Evolutionary conservation across 2,329 filamentous ascomycete species (phyloP).

Genomic region (Exophiala lecanii-corni): DNA sequence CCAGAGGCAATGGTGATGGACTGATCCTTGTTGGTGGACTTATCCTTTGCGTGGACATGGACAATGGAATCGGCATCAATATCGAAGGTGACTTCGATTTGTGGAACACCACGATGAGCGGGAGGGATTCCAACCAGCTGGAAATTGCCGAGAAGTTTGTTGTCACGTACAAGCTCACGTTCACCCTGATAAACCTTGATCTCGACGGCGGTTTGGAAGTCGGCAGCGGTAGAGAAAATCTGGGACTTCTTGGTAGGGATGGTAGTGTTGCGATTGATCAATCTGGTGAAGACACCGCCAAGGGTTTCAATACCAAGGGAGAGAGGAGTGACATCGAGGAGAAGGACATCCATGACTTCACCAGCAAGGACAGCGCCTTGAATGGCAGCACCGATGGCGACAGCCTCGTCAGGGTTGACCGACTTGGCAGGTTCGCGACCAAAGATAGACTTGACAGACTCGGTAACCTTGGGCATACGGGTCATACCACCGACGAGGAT

Average conservation of each 20-base stretch:
- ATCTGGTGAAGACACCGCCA: slow-evolving; percentile 92
- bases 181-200: slow-evolving; percentile 99
- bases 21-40: slow-evolving; percentile 99
- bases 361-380: slow-evolving; percentile 95
- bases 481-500: slow-evolving; percentile 99
- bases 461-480: slow-evolving; percentile 96
- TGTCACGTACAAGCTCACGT: slow-evolving; percentile 97
- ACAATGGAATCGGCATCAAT: slow-evolving; percentile 98
- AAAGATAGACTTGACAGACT: slow-evolving; percentile 95
- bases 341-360: slow-evolving; percentile 91
- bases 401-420: slow-evolving; percentile 97
- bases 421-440: slow-evolving; percentile 95
- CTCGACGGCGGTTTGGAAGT: slow-evolving; percentile 98
- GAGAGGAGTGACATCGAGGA: slow-evolving; percentile 91
- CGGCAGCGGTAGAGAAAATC: slow-evolving; percentile 93
- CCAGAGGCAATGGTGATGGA: slow-evolving; percentile 98
- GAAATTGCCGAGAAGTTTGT: slow-evolving; percentile 99
- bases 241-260: slow-evolving; percentile 99
- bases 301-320: slow-evolving; percentile 98
- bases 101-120: slow-evolving; percentile 91
- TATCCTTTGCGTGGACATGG: slow-evolving; percentile 97
- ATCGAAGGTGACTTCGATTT: slow-evolving; percentile 97
- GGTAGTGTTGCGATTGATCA: slow-evolving; percentile 99
- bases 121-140: slow-evolving; percentile 96
- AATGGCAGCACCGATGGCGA: slow-evolving; percentile 94